Evolutionary conservation across 2,329 filamentous ascomycete species (phyloP).

Genomic region (Microdochium trichocladiopsis): DNA sequence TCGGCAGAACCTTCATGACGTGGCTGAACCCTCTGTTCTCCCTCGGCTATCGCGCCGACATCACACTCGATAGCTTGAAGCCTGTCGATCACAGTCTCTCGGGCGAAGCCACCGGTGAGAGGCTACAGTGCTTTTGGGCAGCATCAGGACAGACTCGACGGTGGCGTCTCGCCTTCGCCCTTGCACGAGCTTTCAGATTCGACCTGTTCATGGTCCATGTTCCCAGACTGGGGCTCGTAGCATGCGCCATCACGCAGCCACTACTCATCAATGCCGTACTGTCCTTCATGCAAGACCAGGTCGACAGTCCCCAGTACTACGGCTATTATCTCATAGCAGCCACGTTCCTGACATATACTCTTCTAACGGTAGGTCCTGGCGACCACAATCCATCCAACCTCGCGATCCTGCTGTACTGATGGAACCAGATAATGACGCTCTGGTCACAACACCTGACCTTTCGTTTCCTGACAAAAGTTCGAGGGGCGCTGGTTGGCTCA

Average conservation of each 20-base stretch:
- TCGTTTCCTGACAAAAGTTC: neutral
- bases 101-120: neutral
- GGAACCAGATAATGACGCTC: neutral
- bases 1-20: neutral
- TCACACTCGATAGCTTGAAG: neutral
- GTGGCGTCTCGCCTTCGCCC: neutral
- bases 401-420: neutral
- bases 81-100: neutral
- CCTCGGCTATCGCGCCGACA: neutral
- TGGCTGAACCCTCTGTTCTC: neutral
- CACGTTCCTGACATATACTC: neutral
- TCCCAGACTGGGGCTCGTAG: slow-evolving; percentile 18
- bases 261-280: slow-evolving; percentile 11
- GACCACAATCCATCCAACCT: too few relatives aligned
- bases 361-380: neutral
- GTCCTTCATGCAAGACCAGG: slow-evolving; percentile 10
- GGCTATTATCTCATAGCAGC: slow-evolving; percentile 18
- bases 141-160: neutral
- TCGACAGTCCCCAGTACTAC: slow-evolving; percentile 1
- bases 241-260: slow-evolving; percentile 20
- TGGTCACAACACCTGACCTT: neutral
- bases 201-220: slow-evolving; percentile 18
- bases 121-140: neutral
- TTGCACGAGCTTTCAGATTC: neutral
- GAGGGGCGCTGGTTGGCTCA: neutral